Conservation (phyloP, 1,284 basidiomycete species). For the Trichosporon inkin region DNA sequence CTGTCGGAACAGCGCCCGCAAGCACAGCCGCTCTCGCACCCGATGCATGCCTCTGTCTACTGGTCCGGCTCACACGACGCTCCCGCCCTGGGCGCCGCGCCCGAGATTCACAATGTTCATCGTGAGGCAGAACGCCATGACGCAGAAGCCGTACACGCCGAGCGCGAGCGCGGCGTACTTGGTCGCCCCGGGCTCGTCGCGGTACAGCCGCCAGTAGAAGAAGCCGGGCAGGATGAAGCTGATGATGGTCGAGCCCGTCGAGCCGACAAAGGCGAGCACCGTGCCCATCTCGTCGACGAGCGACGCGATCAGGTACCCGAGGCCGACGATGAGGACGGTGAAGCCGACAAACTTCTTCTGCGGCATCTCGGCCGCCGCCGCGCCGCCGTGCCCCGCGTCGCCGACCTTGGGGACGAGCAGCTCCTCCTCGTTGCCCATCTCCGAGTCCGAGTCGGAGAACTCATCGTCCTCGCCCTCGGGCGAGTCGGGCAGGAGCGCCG, state of each 20-base stretch:
- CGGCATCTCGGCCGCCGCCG: conserved; percentile 63
- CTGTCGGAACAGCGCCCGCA: no score
- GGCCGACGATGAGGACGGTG: conserved; percentile 66
- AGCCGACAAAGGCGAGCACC: conserved; percentile 95
- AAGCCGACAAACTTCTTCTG: conserved; percentile 67
- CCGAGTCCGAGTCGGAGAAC: conserved; percentile 14
- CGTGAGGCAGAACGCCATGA: conserved; percentile 78
- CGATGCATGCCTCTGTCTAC: no score
- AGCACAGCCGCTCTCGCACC: no score
- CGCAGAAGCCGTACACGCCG: conserved; percentile 68
- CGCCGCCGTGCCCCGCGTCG: conserved; percentile 53
- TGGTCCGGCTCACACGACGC: neutral
- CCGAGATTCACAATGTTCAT: conserved; percentile 67
- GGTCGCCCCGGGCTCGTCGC: conserved; percentile 60
- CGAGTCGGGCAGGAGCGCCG: conserved; percentile 12
- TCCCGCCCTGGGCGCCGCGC: neutral
- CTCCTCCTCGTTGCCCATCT: conserved; percentile 36
- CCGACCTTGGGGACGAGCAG: conserved; percentile 49
- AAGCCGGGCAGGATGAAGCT: conserved; percentile 90
- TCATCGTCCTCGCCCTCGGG: conserved; percentile 27
- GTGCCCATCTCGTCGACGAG: conserved; percentile 72
- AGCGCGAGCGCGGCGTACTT: conserved; percentile 64
- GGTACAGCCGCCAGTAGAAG: conserved; percentile 59
- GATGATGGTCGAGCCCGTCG: conserved; percentile 92
- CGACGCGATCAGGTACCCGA: conserved; percentile 67